Evolutionary conservation across 176 grass and related monocot genomes (phyloP).

Genomic region (Panicum miliaceum): DNA sequence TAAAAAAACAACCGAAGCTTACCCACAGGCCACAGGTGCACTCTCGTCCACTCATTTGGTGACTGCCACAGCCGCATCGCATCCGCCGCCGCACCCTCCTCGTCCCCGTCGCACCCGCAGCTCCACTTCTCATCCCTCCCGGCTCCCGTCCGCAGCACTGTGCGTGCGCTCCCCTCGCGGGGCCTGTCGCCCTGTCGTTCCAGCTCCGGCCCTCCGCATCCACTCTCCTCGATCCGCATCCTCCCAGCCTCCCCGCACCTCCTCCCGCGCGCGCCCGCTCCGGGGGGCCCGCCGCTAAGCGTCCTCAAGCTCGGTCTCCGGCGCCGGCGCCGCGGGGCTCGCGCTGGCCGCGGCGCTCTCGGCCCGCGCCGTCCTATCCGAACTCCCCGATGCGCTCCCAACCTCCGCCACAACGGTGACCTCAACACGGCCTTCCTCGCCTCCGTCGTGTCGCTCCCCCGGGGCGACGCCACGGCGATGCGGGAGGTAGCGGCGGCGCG

Average conservation of each 20-base stretch:
- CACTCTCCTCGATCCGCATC: constrained; percentile 66
- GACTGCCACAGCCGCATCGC: too few relatives aligned
- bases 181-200: constrained; percentile 97
- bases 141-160: constrained; percentile 52
- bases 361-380: constrained; percentile 60
- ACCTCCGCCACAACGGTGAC: constrained; percentile 71
- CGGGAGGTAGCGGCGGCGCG: constrained; percentile 3
- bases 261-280: constrained; percentile 33
- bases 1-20: too few relatives aligned
- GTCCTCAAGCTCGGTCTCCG: constrained; percentile 91
- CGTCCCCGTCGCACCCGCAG: constrained; percentile 23
- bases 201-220: constrained; percentile 94
- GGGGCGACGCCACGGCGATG: constrained; percentile 56
- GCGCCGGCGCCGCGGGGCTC: constrained; percentile 69
- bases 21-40: too few relatives aligned
- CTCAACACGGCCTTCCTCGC: constrained; percentile 62
- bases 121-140: constrained; percentile 61
- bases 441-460: constrained; percentile 62
- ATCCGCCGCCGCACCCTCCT: constrained; percentile 9
- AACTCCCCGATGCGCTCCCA: constrained; percentile 77
- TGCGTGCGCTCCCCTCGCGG: constrained; percentile 64
- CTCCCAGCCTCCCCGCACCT: constrained; percentile 55
- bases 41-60: too few relatives aligned
- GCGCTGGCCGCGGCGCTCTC: constrained; percentile 62
- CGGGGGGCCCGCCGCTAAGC: constrained; percentile 43